These are phyloP conservation scores for Sequoia sempervirens DNA, from an alignment of 75 land plant genomes.

Conservation along the genomic window DNA sequence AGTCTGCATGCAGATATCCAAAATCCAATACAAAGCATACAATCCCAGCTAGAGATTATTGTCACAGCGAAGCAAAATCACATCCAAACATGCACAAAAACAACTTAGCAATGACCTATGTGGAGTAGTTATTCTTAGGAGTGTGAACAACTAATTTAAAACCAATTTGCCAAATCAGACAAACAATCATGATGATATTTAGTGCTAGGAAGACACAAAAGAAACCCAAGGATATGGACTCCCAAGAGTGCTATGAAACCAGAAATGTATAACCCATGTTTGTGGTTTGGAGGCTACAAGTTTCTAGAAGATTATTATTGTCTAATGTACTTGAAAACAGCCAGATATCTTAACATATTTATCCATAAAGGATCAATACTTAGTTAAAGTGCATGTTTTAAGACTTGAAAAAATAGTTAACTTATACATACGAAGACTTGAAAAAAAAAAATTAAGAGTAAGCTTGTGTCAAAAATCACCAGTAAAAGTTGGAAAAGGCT, in stretches of 20 bases:
- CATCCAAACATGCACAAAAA: background rate
- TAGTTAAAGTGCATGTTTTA: no score
- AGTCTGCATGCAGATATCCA: background rate
- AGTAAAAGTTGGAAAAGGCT: background rate
- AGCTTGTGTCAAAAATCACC: background rate
- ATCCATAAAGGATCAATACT: background rate
- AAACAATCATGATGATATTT: background rate
- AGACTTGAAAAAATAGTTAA: no score
- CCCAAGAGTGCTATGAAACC: background rate
- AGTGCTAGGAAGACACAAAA: background rate
- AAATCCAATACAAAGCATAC: background rate
- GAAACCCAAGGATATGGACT: background rate
- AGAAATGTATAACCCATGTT: background rate
- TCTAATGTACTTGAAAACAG: background rate
- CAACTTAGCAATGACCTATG: background rate
- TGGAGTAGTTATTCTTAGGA: background rate
- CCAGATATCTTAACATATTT: background rate
- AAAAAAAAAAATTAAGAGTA: no score
- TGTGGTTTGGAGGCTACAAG: no score
- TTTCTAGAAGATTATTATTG: no score
- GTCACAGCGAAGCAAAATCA: background rate
- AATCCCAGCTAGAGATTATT: background rate
- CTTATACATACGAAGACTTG: no score
- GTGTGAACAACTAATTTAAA: background rate
- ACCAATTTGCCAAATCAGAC: background rate